Conservation (phyloP, 2,329 filamentous ascomycete species). For the Ophiosphaerella herpotricha region DNA sequence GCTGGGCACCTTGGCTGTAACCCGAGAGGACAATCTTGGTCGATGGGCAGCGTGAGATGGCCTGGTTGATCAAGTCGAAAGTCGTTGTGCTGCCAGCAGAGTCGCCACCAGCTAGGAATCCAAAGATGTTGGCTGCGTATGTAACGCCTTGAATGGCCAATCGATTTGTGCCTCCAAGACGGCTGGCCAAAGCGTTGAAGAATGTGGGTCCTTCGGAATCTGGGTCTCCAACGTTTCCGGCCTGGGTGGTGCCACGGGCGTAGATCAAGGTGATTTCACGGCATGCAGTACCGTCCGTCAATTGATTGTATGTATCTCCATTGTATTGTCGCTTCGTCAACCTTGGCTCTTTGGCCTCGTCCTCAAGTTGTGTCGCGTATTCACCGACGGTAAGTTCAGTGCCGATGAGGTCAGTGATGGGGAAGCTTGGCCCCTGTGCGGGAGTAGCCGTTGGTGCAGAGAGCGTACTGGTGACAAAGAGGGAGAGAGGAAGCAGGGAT, state of each 20-base stretch:
- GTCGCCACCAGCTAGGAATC: slow-evolving; percentile 54
- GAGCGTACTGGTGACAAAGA: slow-evolving; percentile 17
- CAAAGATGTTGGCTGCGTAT: slow-evolving; percentile 51
- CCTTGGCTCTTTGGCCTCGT: slow-evolving; percentile 5
- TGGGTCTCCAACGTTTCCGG: slow-evolving; percentile 55
- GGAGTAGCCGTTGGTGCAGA: slow-evolving; percentile 22
- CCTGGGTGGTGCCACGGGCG: slow-evolving; percentile 59
- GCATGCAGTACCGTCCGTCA: slow-evolving; percentile 36
- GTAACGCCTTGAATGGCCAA: slow-evolving; percentile 60
- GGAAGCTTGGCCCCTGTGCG: slow-evolving; percentile 25
- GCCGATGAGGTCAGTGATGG: slow-evolving; percentile 31
- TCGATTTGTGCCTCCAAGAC: slow-evolving; percentile 47
- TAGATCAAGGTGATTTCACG: slow-evolving; percentile 58
- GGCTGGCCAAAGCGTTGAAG: slow-evolving; percentile 50
- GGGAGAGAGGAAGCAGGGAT: slow-evolving; percentile 21
- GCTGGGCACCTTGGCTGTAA: slow-evolving; percentile 46
- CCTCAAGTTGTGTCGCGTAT: slow-evolving; percentile 29
- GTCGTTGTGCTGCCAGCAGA: slow-evolving; percentile 49
- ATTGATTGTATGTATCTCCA: slow-evolving; percentile 3
- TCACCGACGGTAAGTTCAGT: slow-evolving; percentile 28
- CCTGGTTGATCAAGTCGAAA: slow-evolving; percentile 39
- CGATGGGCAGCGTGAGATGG: slow-evolving; percentile 27
- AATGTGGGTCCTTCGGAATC: slow-evolving; percentile 54
- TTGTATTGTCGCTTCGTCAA: slow-evolving; percentile 17
- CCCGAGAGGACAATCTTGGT: slow-evolving; percentile 38